A percentile compares a stretch with the other conserved stretches of the same genome.
These are phyloP conservation scores for Suhomyces bolitotheri DNA, from an alignment of 1,139 yeast genomes.

Conservation along the genomic window DNA sequence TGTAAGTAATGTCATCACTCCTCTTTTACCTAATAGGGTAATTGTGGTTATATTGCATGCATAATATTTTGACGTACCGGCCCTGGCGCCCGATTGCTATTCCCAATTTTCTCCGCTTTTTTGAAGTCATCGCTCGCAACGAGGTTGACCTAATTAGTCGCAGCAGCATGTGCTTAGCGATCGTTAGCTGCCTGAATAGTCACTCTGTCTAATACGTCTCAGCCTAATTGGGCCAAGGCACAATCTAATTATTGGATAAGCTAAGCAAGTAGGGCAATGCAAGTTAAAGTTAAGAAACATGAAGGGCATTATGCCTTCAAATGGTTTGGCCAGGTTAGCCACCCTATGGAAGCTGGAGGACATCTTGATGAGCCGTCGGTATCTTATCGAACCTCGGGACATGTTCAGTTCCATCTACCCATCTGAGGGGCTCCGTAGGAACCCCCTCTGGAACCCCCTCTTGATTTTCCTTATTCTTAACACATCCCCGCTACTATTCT, in stretches of 20 bases:
- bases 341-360: background rate
- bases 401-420: background rate
- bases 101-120: slow-evolving; percentile 11
- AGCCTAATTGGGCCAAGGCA: slow-evolving; percentile 10
- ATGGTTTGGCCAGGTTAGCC: no score
- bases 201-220: background rate
- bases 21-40: slow-evolving; percentile 28
- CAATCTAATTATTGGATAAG: no score
- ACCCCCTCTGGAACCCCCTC: background rate
- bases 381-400: background rate
- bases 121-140: slow-evolving; percentile 1
- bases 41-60: slow-evolving; percentile 4
- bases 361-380: background rate
- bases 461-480: background rate
- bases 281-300: background rate
- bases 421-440: background rate
- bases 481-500: background rate
- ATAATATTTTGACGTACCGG: background rate
- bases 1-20: no score
- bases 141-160: slow-evolving; percentile 10
- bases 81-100: slow-evolving; percentile 1
- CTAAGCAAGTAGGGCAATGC: no score
- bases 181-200: slow-evolving; percentile 12
- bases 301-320: background rate
- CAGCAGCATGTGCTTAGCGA: slow-evolving; percentile 13